Percentiles rank a stretch among this genome's conserved stretches.
Conservation (phyloP, 129 eudicot genomes). For the Scalesia atractyloides region DNA sequence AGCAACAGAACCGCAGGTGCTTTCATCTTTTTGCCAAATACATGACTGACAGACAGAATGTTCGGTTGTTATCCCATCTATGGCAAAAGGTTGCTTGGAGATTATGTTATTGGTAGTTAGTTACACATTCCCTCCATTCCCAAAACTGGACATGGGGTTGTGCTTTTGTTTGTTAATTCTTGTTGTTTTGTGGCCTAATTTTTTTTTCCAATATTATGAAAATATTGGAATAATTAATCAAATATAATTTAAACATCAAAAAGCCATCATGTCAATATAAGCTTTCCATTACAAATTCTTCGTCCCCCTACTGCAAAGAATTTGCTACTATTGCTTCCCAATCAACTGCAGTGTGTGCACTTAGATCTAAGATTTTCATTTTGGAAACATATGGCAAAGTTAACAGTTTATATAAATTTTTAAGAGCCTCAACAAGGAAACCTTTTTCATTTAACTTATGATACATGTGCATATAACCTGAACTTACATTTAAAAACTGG, state of each 20-base stretch:
- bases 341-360: no score
- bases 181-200: neutral
- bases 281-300: neutral
- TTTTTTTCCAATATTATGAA: neutral
- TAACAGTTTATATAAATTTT: neutral
- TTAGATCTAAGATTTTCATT: no score
- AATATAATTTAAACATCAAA: neutral
- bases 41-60: no score
- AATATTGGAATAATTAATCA: neutral
- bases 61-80: no score
- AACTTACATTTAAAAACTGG: neutral
- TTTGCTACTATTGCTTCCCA: slow-evolving; percentile 3
- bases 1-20: no score
- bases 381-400: no score
- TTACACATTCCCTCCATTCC: neutral
- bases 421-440: neutral
- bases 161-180: neutral
- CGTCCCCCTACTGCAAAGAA: neutral
- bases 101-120: neutral
- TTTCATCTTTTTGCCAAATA: no score
- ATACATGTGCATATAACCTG: neutral
- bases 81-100: no score
- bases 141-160: neutral
- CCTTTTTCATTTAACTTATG: neutral
- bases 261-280: neutral